Conservation (phyloP, 345 rosid species). For the Sisymbrium irio region DNA sequence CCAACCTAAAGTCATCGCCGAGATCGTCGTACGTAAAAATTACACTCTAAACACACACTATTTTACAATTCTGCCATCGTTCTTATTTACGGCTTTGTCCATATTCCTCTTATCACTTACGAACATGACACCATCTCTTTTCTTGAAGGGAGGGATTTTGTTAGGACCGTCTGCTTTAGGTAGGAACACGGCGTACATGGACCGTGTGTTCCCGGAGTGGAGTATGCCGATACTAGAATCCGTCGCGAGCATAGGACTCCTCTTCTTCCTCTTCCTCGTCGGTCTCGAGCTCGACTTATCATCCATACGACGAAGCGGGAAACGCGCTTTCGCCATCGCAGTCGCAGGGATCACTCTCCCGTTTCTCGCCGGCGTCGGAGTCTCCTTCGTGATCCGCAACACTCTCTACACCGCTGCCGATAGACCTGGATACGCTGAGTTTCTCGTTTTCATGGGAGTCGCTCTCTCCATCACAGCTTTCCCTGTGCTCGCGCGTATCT, state of each 20-base stretch:
- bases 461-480: conserved; percentile 94
- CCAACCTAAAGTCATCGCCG: conserved; percentile 92
- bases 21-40: conserved; percentile 56
- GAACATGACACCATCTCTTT: neutral
- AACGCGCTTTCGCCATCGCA: conserved; percentile 69
- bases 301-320: conserved; percentile 65
- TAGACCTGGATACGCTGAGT: conserved; percentile 57
- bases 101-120: too few species aligned
- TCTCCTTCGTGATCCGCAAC: conserved; percentile 53
- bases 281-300: conserved; percentile 79
- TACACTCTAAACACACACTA: neutral
- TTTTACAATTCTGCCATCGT: conserved; percentile 14
- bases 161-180: conserved; percentile 83
- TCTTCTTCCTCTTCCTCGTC: conserved; percentile 87
- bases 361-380: conserved; percentile 63
- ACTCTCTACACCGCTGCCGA: conserved; percentile 39
- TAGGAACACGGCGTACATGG: conserved; percentile 46
- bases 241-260: conserved; percentile 76
- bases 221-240: conserved; percentile 71
- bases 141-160: conserved; percentile 72
- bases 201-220: conserved; percentile 63
- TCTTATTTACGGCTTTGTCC: too few species aligned
- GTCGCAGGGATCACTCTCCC: conserved; percentile 70
- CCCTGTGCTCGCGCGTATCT: conserved; percentile 87
- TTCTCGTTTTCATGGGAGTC: conserved; percentile 85